Base-by-base conservation (phyloP, 805 yeast genomes). In the Vanderwaltozyma verrucispora region DNA sequence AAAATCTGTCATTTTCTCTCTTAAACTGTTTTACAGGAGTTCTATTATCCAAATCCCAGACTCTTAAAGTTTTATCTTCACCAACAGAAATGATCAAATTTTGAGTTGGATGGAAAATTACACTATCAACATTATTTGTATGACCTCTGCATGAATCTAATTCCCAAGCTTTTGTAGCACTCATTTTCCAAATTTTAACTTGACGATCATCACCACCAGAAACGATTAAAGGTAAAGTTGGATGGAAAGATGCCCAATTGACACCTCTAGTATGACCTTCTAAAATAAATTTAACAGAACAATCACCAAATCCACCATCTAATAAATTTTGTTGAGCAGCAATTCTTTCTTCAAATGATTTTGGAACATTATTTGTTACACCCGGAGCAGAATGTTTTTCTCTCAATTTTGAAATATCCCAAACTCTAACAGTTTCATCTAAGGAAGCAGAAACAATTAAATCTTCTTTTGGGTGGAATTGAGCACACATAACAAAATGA, bases 201-300 rank as follows among this genome's bases (percentile, higher is more conserved):
- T 89, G 79, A 48, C 97, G 75, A 59, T 92, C 99, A 60, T 92
- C 99, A 60, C 94, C 94, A 52, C 89, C 94, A 14, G 96, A 85
- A 15, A 88, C 94, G 56, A 92, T 87, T 49, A 92, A 71, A 12
- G 97, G 97, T 57, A 87, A 71, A 18, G 89, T 86, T 32, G 98
- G 98, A 60, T 92, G 99, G 76, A 94, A 94, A 11, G 95, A 70
- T 16, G 96, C 97, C 95, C 95, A 92, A 59, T 92, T 89, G 53
- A 92, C 98, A 58, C 97, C 97, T 60, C 95, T 80, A 54, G 92
- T 95, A 60, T 92, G 99, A 36, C 98, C 99, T 60, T 94, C 97
- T 43, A 92, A 71, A 15, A 92, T 95, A 58, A 83, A 92, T 64
- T 94, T 92, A 41, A 89, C 96, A 42, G 86, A 78, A 29, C 95